Percentiles rank a stretch among this genome's conserved stretches.
These are phyloP conservation scores for Mycosphaerelloides madeirae DNA, from an alignment of 2,329 filamentous ascomycete genomes.

Conservation along the genomic window DNA sequence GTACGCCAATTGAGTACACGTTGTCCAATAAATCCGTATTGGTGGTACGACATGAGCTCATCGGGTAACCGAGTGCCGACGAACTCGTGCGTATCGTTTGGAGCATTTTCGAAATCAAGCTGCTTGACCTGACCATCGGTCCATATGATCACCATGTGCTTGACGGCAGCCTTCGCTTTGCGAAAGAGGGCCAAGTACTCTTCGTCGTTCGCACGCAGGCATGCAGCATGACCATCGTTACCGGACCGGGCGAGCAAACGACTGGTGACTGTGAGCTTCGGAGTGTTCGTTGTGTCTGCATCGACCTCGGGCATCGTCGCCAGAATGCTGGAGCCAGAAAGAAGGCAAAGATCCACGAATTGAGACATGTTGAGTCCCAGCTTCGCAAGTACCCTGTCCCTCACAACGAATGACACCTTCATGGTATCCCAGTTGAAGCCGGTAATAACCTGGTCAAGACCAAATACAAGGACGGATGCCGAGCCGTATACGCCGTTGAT, in stretches of 20 bases:
- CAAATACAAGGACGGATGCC: slow-evolving; percentile 79
- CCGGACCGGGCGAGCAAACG: slow-evolving; percentile 65
- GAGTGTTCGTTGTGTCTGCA: slow-evolving; percentile 16
- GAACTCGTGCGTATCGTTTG: slow-evolving; percentile 81
- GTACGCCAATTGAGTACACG: slow-evolving; percentile 78
- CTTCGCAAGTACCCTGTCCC: slow-evolving; percentile 55
- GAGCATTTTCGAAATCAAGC: slow-evolving; percentile 66
- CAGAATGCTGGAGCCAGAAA: slow-evolving; percentile 67
- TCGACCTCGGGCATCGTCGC: slow-evolving; percentile 61
- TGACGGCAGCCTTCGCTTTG: slow-evolving; percentile 76
- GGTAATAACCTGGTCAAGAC: slow-evolving; percentile 70
- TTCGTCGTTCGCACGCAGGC: slow-evolving; percentile 72
- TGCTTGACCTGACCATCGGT: slow-evolving; percentile 72
- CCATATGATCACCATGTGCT: slow-evolving; percentile 80
- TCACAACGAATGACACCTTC: slow-evolving; percentile 62
- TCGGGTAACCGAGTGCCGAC: slow-evolving; percentile 84
- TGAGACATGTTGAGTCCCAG: slow-evolving; percentile 63
- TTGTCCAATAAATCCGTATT: slow-evolving; percentile 72
- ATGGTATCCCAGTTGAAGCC: slow-evolving; percentile 61
- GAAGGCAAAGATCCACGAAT: slow-evolving; percentile 61
- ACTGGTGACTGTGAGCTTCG: slow-evolving; percentile 69
- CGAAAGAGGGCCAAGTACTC: slow-evolving; percentile 83
- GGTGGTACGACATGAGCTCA: slow-evolving; percentile 87
- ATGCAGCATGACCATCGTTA: slow-evolving; percentile 68
- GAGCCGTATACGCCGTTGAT: slow-evolving; percentile 75